Evolutionary conservation across 129 eudicot genomes (phyloP).

Genomic region (Artemisia argyi): DNA sequence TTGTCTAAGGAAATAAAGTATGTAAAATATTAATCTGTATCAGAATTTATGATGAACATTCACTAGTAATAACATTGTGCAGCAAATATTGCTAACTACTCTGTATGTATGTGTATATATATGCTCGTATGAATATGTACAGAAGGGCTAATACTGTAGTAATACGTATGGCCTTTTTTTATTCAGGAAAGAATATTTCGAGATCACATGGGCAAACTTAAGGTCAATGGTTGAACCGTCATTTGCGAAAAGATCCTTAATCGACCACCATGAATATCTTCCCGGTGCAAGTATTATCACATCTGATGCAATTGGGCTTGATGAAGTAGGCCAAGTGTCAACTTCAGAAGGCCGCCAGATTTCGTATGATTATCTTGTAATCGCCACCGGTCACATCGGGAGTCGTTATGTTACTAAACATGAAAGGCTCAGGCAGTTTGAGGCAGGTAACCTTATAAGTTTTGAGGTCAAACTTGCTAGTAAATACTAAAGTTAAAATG

Average conservation of each 20-base stretch:
- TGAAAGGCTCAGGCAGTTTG: slow-evolving; percentile 51
- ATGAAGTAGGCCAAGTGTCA: slow-evolving; percentile 45
- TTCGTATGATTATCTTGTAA: slow-evolving; percentile 68
- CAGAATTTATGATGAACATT: slow-evolving; percentile 8
- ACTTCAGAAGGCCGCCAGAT: slow-evolving; percentile 53
- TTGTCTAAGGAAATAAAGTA: no score
- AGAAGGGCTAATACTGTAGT: no score
- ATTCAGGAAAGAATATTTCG: slow-evolving; percentile 73
- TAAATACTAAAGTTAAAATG: background rate
- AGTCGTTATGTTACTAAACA: slow-evolving; percentile 34
- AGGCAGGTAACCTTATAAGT: slow-evolving; percentile 48
- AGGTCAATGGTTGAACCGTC: slow-evolving; percentile 75
- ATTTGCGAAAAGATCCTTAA: slow-evolving; percentile 60
- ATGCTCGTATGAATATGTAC: no score
- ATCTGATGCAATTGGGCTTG: slow-evolving; percentile 52
- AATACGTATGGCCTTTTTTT: background rate
- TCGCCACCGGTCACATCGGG: slow-evolving; percentile 64
- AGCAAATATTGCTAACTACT: background rate
- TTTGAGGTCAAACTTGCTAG: slow-evolving; percentile 16
- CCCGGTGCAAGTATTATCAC: slow-evolving; percentile 54
- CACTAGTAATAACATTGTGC: background rate
- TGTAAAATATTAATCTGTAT: background rate
- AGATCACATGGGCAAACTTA: slow-evolving; percentile 68
- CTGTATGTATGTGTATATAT: no score
- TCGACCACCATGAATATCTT: slow-evolving; percentile 65